Base-by-base conservation (phyloP, 495 filamentous ascomycete genomes). In the Hyaloscypha hepaticicola region DNA sequence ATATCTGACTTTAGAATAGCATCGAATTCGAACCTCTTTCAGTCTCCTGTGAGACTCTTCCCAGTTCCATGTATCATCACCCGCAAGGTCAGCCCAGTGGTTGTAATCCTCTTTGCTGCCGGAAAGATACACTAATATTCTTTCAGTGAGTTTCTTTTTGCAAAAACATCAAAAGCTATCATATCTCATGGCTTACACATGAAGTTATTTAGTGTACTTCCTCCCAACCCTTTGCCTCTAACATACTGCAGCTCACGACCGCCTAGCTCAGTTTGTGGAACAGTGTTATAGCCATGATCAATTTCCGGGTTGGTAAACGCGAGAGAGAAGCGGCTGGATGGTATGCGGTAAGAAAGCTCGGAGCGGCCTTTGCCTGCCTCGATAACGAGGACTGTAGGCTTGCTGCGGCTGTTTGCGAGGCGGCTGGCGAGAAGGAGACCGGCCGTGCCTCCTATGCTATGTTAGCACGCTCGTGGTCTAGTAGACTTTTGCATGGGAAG, bases 221-320 rank as follows among this genome's bases (percentile, higher is more conserved):
- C 84, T 29, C 83, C 84, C 5, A 86, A 76, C 3, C 75, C 75
- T 57, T 80, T 82, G 12, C 84, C 84, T n/a, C 82, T 77, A 19
- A 38, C n/a, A 34, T 25, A 65, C 11, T 16, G 8, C 6, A 65
- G 24, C n/a, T 51, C 41, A 51, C 27, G 27, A 11, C 41, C 63
- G 14, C 48, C 50, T 2, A 65, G 45, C 4, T 58, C 51, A 19
- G 79, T 78, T 66, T 85, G 85, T 38, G 83, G 85, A 28, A 80
- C 84, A 0, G 83, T 82, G 74, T 87, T 86, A 76, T 85, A 87
- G 5, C 71, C 76, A 84, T 84, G 87, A 74, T 87, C 84, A 63
- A 82, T 73, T 57, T 78, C 67, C 64, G 77, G 79, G n/a, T 71
- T 72, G 19, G 24, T 29, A 24, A 51, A 31, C 4, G 48, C 34